Evolutionary conservation across 768 basidiomycete genomes (phyloP), one percentile per base, ranked within the genome.

Genomic region (Hygrophoropsis aurantiaca): DNA sequence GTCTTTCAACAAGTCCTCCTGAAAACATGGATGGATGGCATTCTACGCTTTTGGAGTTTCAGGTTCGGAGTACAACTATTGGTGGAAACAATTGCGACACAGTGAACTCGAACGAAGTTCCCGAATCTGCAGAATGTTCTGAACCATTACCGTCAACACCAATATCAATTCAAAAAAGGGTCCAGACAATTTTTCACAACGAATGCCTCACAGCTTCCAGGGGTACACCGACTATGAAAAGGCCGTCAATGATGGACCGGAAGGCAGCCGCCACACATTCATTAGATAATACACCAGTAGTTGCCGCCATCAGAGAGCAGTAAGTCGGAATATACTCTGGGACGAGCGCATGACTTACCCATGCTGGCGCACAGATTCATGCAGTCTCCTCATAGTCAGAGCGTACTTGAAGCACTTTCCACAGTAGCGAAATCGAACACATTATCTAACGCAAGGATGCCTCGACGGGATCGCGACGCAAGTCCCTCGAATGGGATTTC

Each of bases 261-360:
- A 60, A 60, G 18, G 59, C 56, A 15, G 43, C 30, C 11, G 36
- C 59, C 11, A 58, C 58, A 11, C 42, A 40, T 23, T 60, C 51
- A 32, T 21, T 53, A 42, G 49, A 53, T 35, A 40, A 24, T 27
- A 36, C 46, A 3, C 41, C 41, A 11, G 50, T 43, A 13, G 47
- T 34, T 1, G 58, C 53, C 15, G 18, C 42, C 15, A 44, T 30
- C 18, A 37, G 45, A 42, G 7, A 40, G 35, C 21, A 38, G 47
- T 32, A 16, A 50, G 6, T 19, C 54, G 32, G 46, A 40, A 58
- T 10, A 4, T 52, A n/a, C 49, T 47, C 1, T 47, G 52, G 41
- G 56, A 50, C 13, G 40, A 2, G 40, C 10, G 56, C 58, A 37
- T 47, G 42, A 34, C 49, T 42, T 34, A 11, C 34, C 37, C 40